Conservation (phyloP, 148 eudicot genomes). For the Polygonum maritimum region DNA sequence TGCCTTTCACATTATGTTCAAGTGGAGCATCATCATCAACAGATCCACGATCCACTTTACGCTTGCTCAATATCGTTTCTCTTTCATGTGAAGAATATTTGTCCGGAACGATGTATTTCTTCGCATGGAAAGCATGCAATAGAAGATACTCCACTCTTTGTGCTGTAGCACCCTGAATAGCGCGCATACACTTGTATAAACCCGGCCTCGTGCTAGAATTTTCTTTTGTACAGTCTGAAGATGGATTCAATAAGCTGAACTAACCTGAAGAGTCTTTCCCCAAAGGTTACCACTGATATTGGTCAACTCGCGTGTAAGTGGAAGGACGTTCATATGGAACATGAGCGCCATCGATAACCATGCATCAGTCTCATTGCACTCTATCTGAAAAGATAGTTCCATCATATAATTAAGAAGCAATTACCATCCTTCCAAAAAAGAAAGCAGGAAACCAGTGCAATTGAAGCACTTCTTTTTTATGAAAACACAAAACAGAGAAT, state of each 20-base stretch:
- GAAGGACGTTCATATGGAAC: slow-evolving; percentile 95
- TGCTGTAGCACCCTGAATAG: slow-evolving; percentile 88
- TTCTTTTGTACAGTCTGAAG: neutral
- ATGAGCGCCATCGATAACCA: slow-evolving; percentile 97
- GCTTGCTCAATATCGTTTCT: slow-evolving; percentile 56
- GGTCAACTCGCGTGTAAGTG: slow-evolving; percentile 91
- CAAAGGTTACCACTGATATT: slow-evolving; percentile 97
- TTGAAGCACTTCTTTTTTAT: neutral
- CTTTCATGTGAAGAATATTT: slow-evolving; percentile 54
- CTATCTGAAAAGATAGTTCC: slow-evolving; percentile 48
- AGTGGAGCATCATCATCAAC: slow-evolving; percentile 42
- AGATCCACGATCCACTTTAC: slow-evolving; percentile 36
- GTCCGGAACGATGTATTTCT: slow-evolving; percentile 90
- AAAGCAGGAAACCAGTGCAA: neutral
- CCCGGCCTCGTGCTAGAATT: slow-evolving; percentile 1
- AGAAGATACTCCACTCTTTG: slow-evolving; percentile 95
- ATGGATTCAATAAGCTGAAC: neutral
- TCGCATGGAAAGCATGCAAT: slow-evolving; percentile 90
- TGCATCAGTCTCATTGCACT: slow-evolving; percentile 93
- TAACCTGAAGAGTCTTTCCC: slow-evolving; percentile 98
- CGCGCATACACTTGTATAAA: slow-evolving; percentile 4
- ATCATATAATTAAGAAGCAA: neutral
- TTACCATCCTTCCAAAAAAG: neutral
- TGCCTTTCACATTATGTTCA: slow-evolving; percentile 46
- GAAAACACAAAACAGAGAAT: neutral